These are phyloP conservation scores for Auriscalpium vulgare DNA, from an alignment of 768 basidiomycete species.

Conservation along the genomic window DNA sequence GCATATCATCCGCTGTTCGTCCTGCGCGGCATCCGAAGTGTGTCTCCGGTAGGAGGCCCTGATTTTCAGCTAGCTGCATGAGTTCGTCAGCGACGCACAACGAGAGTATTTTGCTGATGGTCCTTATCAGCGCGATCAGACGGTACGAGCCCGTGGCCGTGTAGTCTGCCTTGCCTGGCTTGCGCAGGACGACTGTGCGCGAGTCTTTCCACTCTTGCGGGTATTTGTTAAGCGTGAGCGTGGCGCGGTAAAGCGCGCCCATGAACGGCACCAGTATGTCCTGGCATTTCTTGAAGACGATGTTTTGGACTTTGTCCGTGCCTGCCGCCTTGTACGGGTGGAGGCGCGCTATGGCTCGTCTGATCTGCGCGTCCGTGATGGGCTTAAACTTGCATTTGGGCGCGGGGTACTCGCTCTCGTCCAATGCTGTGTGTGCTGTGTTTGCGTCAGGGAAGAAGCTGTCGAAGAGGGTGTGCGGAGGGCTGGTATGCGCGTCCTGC, in stretches of 20 bases:
- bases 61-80: not conserved
- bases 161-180: conserved; percentile 17
- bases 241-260: conserved; percentile 11
- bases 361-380: conserved; percentile 13
- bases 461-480: conserved; percentile 11
- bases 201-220: conserved; percentile 6
- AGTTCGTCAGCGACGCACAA: not conserved
- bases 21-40: not conserved
- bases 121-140: conserved; percentile 13
- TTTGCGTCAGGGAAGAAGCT: conserved; percentile 21
- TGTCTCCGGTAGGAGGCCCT: not conserved
- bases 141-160: conserved; percentile 9
- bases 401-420: conserved; percentile 7
- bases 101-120: conserved; percentile 14
- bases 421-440: not conserved
- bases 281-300: conserved; percentile 8
- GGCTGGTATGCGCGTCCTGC: conserved; percentile 9
- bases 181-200: conserved; percentile 8
- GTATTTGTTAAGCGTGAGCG: not conserved
- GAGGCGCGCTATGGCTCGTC: conserved; percentile 2
- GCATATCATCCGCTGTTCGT: too few species aligned
- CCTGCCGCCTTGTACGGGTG: conserved; percentile 18
- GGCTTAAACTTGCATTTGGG: not conserved
- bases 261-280: conserved; percentile 11
- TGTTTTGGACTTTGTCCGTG: conserved; percentile 17